Evolutionary conservation across 176 grass and related monocot species (phyloP).

Genomic region (Eragrostis nindensis): DNA sequence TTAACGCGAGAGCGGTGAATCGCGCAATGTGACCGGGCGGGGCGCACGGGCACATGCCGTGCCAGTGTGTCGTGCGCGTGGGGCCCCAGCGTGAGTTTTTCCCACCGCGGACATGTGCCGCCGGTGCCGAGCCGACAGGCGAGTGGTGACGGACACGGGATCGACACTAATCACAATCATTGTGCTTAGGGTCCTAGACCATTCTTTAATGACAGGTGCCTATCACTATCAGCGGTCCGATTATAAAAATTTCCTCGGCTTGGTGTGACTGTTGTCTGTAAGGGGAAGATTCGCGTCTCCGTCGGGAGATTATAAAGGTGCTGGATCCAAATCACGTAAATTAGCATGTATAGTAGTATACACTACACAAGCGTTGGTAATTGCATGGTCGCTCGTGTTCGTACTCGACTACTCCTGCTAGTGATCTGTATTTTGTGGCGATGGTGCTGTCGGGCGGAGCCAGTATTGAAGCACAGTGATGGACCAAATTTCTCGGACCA

Average conservation of each 20-base stretch:
- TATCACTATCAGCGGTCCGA: not conserved
- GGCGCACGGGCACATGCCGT: slow-evolving; percentile 30
- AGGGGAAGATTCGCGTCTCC: too few species aligned
- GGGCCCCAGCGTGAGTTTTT: not conserved
- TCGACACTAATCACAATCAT: slow-evolving; percentile 9
- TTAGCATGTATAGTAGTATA: too few species aligned
- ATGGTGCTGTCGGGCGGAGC: too few species aligned
- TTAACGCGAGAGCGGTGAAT: not conserved
- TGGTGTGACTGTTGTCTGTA: too few species aligned
- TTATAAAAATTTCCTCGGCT: not conserved
- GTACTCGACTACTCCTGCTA: too few species aligned
- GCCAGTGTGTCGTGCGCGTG: not conserved
- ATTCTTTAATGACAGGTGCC: not conserved
- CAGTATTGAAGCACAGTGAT: too few species aligned
- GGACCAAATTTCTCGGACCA: too few species aligned
- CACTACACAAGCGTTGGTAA: too few species aligned
- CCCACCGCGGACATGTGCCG: slow-evolving; percentile 32
- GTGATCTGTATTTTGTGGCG: too few species aligned
- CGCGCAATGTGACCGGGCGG: not conserved
- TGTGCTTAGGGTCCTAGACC: not conserved
- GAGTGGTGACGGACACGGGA: slow-evolving; percentile 6
- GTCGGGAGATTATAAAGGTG: too few species aligned
- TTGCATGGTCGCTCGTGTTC: too few species aligned
- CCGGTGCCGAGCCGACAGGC: not conserved
- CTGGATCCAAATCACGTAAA: too few species aligned